Conservation (phyloP, 495 filamentous ascomycete species). For the Elaphomyces granulatus region DNA sequence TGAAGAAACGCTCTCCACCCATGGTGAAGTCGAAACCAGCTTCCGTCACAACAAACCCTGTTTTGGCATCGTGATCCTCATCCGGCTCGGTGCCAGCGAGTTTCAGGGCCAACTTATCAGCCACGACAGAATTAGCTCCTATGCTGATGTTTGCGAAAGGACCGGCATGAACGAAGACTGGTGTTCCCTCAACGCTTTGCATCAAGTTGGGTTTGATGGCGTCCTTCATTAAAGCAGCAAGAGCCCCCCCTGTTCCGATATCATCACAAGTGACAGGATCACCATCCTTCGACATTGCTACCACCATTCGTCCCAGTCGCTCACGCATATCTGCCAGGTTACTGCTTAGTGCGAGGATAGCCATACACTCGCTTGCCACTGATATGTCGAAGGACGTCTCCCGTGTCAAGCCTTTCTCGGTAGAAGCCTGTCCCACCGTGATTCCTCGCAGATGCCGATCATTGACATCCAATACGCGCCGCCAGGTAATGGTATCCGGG, state of each 20-base stretch:
- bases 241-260: slow-evolving; percentile 79
- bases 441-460: slow-evolving; percentile 84
- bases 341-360: slow-evolving; percentile 87
- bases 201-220: slow-evolving; percentile 98
- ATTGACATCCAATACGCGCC: slow-evolving; percentile 91
- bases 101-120: slow-evolving; percentile 90
- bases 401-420: slow-evolving; percentile 74
- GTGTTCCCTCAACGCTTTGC: slow-evolving; percentile 95
- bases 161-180: slow-evolving; percentile 92
- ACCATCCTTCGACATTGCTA: slow-evolving; percentile 68
- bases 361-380: slow-evolving; percentile 96
- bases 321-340: slow-evolving; percentile 82
- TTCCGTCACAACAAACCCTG: slow-evolving; percentile 93
- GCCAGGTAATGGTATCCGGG: slow-evolving; percentile 93
- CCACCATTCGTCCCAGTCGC: slow-evolving; percentile 90
- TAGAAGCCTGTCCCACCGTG: slow-evolving; percentile 71
- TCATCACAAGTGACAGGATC: slow-evolving; percentile 95
- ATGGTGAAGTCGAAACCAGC: slow-evolving; percentile 99
- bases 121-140: slow-evolving; percentile 84
- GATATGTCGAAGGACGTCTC: slow-evolving; percentile 94
- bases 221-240: slow-evolving; percentile 92
- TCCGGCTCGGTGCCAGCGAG: slow-evolving; percentile 92
- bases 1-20: slow-evolving; percentile 99
- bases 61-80: slow-evolving; percentile 70
- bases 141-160: slow-evolving; percentile 98